These are phyloP conservation scores for Paxillus involutus DNA, from an alignment of 768 basidiomycete genomes.

Conservation along the genomic window DNA sequence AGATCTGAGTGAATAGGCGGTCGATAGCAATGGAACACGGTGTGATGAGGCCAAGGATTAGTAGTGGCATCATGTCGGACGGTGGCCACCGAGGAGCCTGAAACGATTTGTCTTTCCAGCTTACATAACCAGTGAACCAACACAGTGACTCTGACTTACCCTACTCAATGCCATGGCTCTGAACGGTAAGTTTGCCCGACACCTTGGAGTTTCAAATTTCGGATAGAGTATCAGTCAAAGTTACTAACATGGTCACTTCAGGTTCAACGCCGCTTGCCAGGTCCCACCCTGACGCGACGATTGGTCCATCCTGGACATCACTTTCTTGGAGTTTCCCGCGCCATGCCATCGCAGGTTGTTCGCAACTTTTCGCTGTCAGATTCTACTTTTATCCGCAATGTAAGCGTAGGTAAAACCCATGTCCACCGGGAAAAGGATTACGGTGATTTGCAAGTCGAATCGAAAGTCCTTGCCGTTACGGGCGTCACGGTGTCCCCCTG, in stretches of 20 bases:
- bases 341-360: background rate
- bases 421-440: background rate
- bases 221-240: background rate
- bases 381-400: background rate
- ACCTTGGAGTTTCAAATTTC: background rate
- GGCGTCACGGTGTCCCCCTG: background rate
- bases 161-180: too few relatives aligned
- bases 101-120: too few relatives aligned
- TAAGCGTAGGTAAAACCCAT: constrained; percentile 8
- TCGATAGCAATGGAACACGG: too few relatives aligned
- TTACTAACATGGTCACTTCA: background rate
- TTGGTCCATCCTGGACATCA: background rate
- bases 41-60: too few relatives aligned
- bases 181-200: too few relatives aligned
- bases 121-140: too few relatives aligned
- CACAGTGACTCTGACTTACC: too few relatives aligned
- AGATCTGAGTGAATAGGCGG: too few relatives aligned
- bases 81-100: too few relatives aligned
- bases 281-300: background rate
- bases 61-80: too few relatives aligned
- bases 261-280: too few relatives aligned
- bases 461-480: background rate
- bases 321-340: constrained; percentile 3
- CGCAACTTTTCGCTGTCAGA: constrained; percentile 1
- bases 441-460: constrained; percentile 7